Percentiles rank a stretch among this genome's conserved stretches.
Evolutionary conservation across 2,329 filamentous ascomycete genomes (phyloP).

Genomic region (Fusarium xylarioides): DNA sequence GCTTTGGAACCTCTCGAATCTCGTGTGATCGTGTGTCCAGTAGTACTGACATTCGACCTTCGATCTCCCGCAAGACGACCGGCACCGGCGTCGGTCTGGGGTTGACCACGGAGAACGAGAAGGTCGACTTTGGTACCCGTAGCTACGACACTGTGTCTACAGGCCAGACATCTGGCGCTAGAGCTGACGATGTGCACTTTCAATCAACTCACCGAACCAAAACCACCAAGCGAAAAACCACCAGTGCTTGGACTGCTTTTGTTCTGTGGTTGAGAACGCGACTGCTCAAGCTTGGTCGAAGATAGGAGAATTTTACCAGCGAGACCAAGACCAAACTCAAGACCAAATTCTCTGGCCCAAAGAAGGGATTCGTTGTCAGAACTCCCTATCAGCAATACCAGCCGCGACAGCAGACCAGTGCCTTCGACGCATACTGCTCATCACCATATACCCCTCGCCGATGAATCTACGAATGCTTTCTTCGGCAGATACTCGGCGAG

Average conservation of each 20-base stretch:
- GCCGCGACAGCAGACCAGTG: slow-evolving; percentile 1
- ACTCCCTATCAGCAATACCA: slow-evolving; percentile 19
- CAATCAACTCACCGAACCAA: slow-evolving; percentile 54
- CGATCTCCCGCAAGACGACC: slow-evolving; percentile 43
- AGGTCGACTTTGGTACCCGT: slow-evolving; percentile 55
- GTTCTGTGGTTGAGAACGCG: slow-evolving; percentile 71
- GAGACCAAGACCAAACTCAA: slow-evolving; percentile 27
- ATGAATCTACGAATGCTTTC: slow-evolving; percentile 9
- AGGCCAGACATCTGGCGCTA: slow-evolving; percentile 39
- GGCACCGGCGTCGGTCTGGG: slow-evolving; percentile 30
- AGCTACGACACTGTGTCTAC: slow-evolving; percentile 57
- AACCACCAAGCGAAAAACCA: slow-evolving; percentile 67
- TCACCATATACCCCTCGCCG: slow-evolving; percentile 23
- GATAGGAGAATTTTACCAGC: slow-evolving; percentile 45
- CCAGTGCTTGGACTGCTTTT: slow-evolving; percentile 69
- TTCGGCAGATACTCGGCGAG: slow-evolving; percentile 6
- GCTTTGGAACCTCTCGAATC: slow-evolving; percentile 45
- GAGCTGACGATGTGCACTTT: slow-evolving; percentile 56
- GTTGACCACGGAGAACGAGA: slow-evolving; percentile 48
- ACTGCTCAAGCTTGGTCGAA: slow-evolving; percentile 53
- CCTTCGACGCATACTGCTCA: slow-evolving; percentile 12
- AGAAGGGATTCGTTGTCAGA: slow-evolving; percentile 19
- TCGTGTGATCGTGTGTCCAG: slow-evolving; percentile 47
- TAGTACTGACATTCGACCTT: slow-evolving; percentile 43
- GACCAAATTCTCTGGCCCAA: slow-evolving; percentile 13